These are phyloP conservation scores for Beta corolliflora DNA, from an alignment of 179 eudicot genomes.

Conservation along the genomic window DNA sequence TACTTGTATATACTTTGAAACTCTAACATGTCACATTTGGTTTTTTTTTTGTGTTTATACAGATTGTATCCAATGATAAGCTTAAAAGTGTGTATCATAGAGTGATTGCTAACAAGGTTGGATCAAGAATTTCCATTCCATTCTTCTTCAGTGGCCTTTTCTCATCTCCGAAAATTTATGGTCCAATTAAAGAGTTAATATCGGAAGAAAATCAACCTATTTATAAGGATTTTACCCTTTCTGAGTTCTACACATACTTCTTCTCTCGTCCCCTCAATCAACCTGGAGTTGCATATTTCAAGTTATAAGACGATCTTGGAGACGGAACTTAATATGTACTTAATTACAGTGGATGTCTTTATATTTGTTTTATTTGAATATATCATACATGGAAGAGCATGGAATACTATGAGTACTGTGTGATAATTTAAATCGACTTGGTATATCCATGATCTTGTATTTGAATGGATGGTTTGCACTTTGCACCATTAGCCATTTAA, in stretches of 20 bases:
- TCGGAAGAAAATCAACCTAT: constrained; percentile 17
- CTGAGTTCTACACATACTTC: constrained; percentile 4
- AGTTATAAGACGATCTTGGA: neutral
- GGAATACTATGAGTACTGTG: too few species aligned
- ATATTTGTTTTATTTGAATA: too few species aligned
- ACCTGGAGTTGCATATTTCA: constrained; percentile 23
- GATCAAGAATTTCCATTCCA: constrained; percentile 36
- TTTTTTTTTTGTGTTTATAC: neutral
- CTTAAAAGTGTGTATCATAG: constrained; percentile 32
- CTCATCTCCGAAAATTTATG: constrained; percentile 18
- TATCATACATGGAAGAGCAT: too few species aligned
- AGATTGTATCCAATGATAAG: constrained; percentile 34
- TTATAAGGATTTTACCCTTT: constrained; percentile 20
- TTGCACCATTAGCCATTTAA: too few species aligned
- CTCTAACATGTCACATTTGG: neutral
- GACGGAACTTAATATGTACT: neutral
- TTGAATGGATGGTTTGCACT: too few species aligned
- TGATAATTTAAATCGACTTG: too few species aligned
- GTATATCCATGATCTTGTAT: too few species aligned
- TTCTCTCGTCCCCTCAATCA: constrained; percentile 15
- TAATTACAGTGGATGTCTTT: neutral
- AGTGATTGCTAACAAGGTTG: constrained; percentile 26
- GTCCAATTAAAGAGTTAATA: constrained; percentile 33
- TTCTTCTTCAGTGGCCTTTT: constrained; percentile 25
- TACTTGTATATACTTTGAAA: too few species aligned